A percentile compares a stretch with the other conserved stretches of the same genome.
phyloP scores from a whole-genome alignment of 352 stramenopile genomes.

The Pythium utonaiense region DNA sequence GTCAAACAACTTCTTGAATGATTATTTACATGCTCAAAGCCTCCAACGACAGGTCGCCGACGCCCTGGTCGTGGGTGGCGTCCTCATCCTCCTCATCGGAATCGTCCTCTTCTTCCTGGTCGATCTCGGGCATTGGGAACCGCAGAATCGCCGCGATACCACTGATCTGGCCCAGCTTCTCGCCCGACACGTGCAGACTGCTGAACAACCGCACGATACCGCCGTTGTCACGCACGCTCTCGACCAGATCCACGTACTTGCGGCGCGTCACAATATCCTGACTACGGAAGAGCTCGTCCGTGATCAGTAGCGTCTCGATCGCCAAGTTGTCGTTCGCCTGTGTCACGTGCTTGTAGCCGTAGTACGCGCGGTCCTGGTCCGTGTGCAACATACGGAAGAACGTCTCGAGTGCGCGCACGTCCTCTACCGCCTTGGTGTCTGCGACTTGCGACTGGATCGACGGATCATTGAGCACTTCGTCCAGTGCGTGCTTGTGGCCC shows the following conservation, averaged over 20 bases:
- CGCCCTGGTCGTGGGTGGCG: conserved; percentile 34
- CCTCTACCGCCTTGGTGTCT: conserved; percentile 93
- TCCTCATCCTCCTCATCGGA: conserved; percentile 41
- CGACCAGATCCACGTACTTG: conserved; percentile 94
- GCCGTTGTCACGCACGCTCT: conserved; percentile 90
- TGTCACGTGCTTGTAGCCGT: conserved; percentile 94
- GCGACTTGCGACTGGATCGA: conserved; percentile 90
- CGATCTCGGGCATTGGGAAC: conserved; percentile 95
- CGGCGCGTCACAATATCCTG: conserved; percentile 87
- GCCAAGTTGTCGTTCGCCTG: conserved; percentile 90
- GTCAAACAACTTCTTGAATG: background rate
- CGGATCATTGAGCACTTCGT: conserved; percentile 95
- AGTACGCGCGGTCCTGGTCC: conserved; percentile 96
- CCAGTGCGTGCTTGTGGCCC: conserved; percentile 97
- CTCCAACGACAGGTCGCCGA: conserved; percentile 66
- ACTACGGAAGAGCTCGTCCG: conserved; percentile 92
- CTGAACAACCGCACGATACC: conserved; percentile 94
- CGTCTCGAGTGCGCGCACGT: conserved; percentile 89
- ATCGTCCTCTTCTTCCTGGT: conserved; percentile 83
- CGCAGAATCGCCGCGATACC: conserved; percentile 95
- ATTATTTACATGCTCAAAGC: conserved; percentile 49
- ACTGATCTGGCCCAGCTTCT: conserved; percentile 93
- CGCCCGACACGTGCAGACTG: conserved; percentile 92
- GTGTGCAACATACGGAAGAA: conserved; percentile 97
- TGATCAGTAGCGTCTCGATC: conserved; percentile 95